These are phyloP conservation scores for Fusarium ambrosium DNA, from an alignment of 2,329 filamentous ascomycete genomes.

Conservation along the genomic window DNA sequence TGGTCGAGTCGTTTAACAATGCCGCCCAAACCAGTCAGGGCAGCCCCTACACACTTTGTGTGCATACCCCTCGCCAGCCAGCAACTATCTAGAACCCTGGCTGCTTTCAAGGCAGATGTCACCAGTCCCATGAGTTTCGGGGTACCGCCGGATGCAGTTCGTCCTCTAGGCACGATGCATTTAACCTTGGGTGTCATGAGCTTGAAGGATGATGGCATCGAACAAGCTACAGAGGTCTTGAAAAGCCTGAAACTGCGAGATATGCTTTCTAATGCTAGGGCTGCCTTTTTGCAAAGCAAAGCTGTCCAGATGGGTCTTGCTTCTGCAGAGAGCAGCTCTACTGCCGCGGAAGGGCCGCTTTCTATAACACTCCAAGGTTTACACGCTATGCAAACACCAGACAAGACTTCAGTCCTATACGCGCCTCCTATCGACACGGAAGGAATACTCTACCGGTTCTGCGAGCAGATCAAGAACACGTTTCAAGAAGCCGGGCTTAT, in stretches of 20 bases:
- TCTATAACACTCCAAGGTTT: slow-evolving; percentile 67
- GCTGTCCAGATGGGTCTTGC: background rate
- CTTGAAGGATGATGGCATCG: slow-evolving; percentile 66
- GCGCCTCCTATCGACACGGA: slow-evolving; percentile 69
- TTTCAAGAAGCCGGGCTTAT: slow-evolving; percentile 72
- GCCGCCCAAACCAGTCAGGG: slow-evolving; percentile 53
- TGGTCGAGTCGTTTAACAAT: background rate
- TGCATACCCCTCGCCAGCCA: slow-evolving; percentile 78
- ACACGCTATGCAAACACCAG: slow-evolving; percentile 70
- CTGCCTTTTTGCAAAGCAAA: slow-evolving; percentile 11
- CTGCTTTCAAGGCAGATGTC: slow-evolving; percentile 72
- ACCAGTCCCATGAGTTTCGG: slow-evolving; percentile 58
- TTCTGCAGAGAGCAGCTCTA: background rate
- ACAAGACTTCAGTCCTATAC: slow-evolving; percentile 75
- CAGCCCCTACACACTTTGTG: slow-evolving; percentile 78
- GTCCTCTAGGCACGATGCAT: slow-evolving; percentile 85
- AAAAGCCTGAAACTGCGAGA: slow-evolving; percentile 55
- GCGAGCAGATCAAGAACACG: slow-evolving; percentile 63
- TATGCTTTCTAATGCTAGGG: slow-evolving; percentile 52
- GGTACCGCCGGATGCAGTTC: slow-evolving; percentile 76
- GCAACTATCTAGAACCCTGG: slow-evolving; percentile 74
- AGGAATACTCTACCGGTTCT: slow-evolving; percentile 68
- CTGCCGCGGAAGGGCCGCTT: slow-evolving; percentile 41
- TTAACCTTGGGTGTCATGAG: slow-evolving; percentile 90
- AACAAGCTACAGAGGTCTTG: slow-evolving; percentile 58